Conservation (phyloP, 768 basidiomycete genomes). For the Lentinula raphanica region DNA sequence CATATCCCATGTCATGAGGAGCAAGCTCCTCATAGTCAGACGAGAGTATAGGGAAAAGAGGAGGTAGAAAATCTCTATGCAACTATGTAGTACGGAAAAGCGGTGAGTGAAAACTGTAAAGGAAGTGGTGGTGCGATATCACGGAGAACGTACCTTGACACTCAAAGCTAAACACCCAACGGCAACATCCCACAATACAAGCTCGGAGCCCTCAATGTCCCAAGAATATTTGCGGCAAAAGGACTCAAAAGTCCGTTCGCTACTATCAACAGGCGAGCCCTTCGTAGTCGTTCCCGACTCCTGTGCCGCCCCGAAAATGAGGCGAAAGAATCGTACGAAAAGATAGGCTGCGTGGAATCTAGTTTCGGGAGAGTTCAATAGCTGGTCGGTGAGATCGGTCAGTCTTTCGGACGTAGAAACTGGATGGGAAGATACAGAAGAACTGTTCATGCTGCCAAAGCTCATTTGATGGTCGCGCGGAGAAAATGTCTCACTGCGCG, state of each 20-base stretch:
- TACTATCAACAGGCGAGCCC: neutral
- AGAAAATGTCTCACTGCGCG: neutral
- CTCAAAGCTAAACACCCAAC: slow-evolving; percentile 55
- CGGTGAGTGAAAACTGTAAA: neutral
- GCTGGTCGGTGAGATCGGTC: slow-evolving; percentile 45
- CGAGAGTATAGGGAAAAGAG: slow-evolving; percentile 48
- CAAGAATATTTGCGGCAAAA: neutral
- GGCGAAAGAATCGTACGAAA: slow-evolving; percentile 51
- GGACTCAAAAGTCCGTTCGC: neutral
- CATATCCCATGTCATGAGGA: slow-evolving; percentile 38
- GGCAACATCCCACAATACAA: slow-evolving; percentile 53
- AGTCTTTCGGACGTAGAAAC: slow-evolving; percentile 6
- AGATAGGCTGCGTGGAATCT: slow-evolving; percentile 62
- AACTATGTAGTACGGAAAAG: slow-evolving; percentile 36
- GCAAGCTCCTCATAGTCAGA: slow-evolving; percentile 47
- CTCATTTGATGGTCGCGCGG: slow-evolving; percentile 1
- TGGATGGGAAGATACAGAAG: neutral
- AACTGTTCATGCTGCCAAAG: neutral
- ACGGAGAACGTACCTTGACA: slow-evolving; percentile 43
- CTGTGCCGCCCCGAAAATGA: slow-evolving; percentile 23
- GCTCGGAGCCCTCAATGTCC: slow-evolving; percentile 22
- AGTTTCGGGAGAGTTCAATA: slow-evolving; percentile 49
- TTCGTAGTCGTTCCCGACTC: neutral
- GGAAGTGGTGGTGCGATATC: neutral
- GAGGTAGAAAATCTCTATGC: slow-evolving; percentile 58